phyloP scores from a whole-genome alignment of 1,139 yeast species.

The Kodamaea plutei region DNA sequence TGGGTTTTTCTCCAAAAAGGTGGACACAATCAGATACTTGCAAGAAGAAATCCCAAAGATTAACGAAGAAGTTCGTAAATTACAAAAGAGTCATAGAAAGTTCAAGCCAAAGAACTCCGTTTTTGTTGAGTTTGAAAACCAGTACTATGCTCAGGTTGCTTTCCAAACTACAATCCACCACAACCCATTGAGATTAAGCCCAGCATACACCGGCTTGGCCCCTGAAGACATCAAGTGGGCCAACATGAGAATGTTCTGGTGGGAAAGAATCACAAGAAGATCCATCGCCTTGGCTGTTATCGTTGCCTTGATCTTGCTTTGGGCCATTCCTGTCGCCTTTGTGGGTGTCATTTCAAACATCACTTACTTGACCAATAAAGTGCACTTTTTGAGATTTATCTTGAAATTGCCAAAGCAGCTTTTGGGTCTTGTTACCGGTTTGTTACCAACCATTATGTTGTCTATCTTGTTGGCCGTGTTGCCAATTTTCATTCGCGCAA shows the following conservation, averaged over 20 bases:
- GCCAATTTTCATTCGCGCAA: constrained; percentile 62
- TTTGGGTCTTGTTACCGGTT: constrained; percentile 79
- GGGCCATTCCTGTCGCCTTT: constrained; percentile 95
- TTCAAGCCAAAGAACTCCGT: constrained; percentile 51
- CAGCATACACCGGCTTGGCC: constrained; percentile 52
- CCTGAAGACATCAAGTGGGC: constrained; percentile 66
- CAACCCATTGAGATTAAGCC: constrained; percentile 47
- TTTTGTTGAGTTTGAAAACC: constrained; percentile 68
- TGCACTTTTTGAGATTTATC: constrained; percentile 69
- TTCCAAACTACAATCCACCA: constrained; percentile 56
- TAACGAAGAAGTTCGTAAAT: constrained; percentile 48
- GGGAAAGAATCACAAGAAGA: constrained; percentile 67
- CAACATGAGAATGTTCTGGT: constrained; percentile 75
- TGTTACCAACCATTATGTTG: constrained; percentile 79
- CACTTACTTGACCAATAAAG: constrained; percentile 60
- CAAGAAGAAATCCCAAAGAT: constrained; percentile 51
- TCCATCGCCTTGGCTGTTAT: constrained; percentile 59
- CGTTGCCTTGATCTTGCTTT: constrained; percentile 61
- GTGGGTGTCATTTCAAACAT: constrained; percentile 92
- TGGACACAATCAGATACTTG: constrained; percentile 58
- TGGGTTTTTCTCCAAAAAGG: constrained; percentile 52
- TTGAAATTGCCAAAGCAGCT: constrained; percentile 61
- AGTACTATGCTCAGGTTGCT: constrained; percentile 68
- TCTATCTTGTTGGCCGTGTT: constrained; percentile 78
- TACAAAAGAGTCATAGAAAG: constrained; percentile 46